Evolutionary conservation across 2,329 filamentous ascomycete genomes (phyloP).

Genomic region (Aspergillus oerlinghausenensis): DNA sequence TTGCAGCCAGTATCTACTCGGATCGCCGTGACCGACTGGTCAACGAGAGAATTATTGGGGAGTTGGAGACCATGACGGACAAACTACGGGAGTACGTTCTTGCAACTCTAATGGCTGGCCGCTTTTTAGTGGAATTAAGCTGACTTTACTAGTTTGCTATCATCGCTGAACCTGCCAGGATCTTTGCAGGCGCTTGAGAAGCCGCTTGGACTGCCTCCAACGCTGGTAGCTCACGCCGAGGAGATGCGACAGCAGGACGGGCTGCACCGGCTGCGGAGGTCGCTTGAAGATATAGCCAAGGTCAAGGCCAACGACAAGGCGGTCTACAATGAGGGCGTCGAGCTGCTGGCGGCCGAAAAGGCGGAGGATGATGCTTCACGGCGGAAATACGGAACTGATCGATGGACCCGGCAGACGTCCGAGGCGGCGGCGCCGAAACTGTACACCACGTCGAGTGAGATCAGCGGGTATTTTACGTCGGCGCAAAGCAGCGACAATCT

Average conservation of each 20-base stretch:
- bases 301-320: constrained; percentile 74
- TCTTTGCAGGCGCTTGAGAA: constrained; percentile 94
- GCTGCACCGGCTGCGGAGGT: constrained; percentile 68
- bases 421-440: constrained; percentile 66
- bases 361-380: constrained; percentile 76
- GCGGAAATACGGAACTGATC: constrained; percentile 76
- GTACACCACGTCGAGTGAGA: constrained; percentile 70
- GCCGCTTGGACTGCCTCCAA: constrained; percentile 81
- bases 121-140: constrained; percentile 1
- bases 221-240: constrained; percentile 82
- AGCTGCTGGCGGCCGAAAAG: constrained; percentile 71
- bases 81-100: constrained; percentile 63
- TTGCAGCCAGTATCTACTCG: constrained; percentile 92
- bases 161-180: constrained; percentile 81
- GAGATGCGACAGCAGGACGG: constrained; percentile 91
- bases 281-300: constrained; percentile 85
- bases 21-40: constrained; percentile 87
- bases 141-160: constrained; percentile 50
- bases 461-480: constrained; percentile 79
- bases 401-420: constrained; percentile 71
- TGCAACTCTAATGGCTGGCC: background rate
- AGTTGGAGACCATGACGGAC: constrained; percentile 75
- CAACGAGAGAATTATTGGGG: constrained; percentile 78
- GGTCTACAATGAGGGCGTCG: constrained; percentile 77
- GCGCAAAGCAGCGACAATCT: constrained; percentile 63